Base-by-base conservation (phyloP, 108 stramenopile species). In the Skeletonema costatum region DNA sequence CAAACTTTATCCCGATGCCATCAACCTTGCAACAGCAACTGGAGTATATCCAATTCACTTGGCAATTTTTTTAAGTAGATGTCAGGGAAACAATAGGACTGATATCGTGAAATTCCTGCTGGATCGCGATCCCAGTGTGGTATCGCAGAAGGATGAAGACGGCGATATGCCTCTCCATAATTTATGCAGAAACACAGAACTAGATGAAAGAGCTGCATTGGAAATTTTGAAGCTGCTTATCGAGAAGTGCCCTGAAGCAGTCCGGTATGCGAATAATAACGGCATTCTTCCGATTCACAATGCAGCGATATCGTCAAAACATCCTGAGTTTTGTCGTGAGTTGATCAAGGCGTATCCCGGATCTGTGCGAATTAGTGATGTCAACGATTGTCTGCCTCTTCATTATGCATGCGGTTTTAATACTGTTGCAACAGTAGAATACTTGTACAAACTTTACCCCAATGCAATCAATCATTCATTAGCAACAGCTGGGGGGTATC, bases 271-370 rank as follows among this genome's bases (percentile, higher is more conserved):
- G 0, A 3, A 16, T 38, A n/a, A 16, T 16, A 38, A n/a, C 2
- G 56, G 69, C 32, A n/a, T 0, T 12, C 69, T 70, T 19, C 69
- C 69, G 17, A 56, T 70, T 70, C 69, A 70, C 32, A 9, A 10
- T 32, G 69, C 69, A 1, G 14, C 3, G n/a, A n/a, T n/a, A n/a
- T 19, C 2, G 61, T 1, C 2, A 3, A 2, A 11, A 62, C 14
- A 10, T 25, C 61, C 2, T 36, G 32, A 13, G 19, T 62, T 62
- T n/a, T 63, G 36, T 2, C 14, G n/a, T 0, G 3, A 14, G 7
- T 7, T 70, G 0, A 70, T 70, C 14, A 0, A 70, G 31, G 46
- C 56, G 1, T 36, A 32, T 36, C 69, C 69, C 1, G 69, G 50
- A 70, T 70, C 39, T 11, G 39, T 11, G 39, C 39, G 39, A 39